These are phyloP conservation scores for Termitomyces sp. DNA, from an alignment of 768 basidiomycete genomes.

Conservation along the genomic window DNA sequence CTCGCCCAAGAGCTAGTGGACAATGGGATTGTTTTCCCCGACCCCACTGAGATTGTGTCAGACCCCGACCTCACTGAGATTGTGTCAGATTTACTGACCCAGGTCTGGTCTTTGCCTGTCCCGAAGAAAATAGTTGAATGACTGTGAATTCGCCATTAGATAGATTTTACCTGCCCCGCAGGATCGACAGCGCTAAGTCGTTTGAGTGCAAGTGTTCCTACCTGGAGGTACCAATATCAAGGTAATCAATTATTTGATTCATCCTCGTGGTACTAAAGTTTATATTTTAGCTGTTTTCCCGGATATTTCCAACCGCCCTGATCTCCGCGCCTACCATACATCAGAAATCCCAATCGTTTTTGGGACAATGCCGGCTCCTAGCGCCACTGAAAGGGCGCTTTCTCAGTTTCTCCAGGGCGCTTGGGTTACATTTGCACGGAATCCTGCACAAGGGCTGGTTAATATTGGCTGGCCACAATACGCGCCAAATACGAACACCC, in stretches of 20 bases:
- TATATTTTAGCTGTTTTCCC: constrained; percentile 26
- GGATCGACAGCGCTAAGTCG: constrained; percentile 22
- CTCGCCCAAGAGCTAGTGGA: constrained; percentile 21
- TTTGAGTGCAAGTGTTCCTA: constrained; percentile 17
- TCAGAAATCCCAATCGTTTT: constrained; percentile 36
- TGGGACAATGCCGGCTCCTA: constrained; percentile 24
- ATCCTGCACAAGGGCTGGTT: constrained; percentile 26
- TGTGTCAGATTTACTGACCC: too few relatives aligned
- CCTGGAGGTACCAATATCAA: constrained; percentile 18
- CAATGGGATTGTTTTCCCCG: constrained; percentile 21
- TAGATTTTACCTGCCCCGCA: constrained; percentile 25
- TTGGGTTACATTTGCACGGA: constrained; percentile 39
- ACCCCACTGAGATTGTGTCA: constrained; percentile 22
- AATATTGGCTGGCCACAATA: constrained; percentile 22
- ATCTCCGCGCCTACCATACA: constrained; percentile 31
- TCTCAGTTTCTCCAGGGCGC: constrained; percentile 30
- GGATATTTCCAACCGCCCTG: constrained; percentile 26
- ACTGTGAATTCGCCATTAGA: not conserved
- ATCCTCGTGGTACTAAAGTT: too few relatives aligned
- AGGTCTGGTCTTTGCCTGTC: constrained; percentile 14
- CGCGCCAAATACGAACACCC: constrained; percentile 13
- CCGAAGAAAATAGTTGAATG: not conserved
- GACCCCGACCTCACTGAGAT: too few relatives aligned
- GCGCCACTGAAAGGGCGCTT: constrained; percentile 19
- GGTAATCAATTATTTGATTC: constrained; percentile 12